phyloP scores from a whole-genome alignment of 176 grass and related monocot species.

The Phoenix roebelenii region DNA sequence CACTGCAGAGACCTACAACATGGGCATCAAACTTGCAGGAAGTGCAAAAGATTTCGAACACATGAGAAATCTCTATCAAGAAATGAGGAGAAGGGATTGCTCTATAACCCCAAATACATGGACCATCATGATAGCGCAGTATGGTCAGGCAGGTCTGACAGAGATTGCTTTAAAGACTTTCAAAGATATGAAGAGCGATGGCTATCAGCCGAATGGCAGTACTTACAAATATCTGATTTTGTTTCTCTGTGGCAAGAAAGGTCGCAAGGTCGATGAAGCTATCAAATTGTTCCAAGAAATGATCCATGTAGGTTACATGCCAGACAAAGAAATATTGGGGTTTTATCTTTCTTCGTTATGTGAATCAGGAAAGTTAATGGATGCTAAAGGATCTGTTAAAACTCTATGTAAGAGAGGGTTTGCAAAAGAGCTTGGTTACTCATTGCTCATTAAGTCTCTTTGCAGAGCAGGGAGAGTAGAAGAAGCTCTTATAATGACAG shows the following conservation, averaged over 20 bases:
- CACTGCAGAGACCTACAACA: constrained; percentile 52
- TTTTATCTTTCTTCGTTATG: constrained; percentile 64
- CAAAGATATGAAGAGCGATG: constrained; percentile 46
- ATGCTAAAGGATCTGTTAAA: constrained; percentile 42
- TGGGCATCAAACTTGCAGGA: constrained; percentile 78
- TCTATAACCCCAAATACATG: constrained; percentile 52
- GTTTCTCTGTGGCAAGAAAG: constrained; percentile 61
- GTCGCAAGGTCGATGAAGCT: constrained; percentile 52
- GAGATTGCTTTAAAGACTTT: constrained; percentile 54
- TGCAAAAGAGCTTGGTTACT: constrained; percentile 37
- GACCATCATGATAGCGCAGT: constrained; percentile 80
- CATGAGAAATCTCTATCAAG: constrained; percentile 67
- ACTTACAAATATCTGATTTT: constrained; percentile 65
- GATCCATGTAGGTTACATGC: constrained; percentile 36
- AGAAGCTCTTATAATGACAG: constrained; percentile 42
- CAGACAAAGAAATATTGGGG: constrained; percentile 37
- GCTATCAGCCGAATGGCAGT: constrained; percentile 42
- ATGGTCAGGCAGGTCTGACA: constrained; percentile 74
- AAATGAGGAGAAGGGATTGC: constrained; percentile 56
- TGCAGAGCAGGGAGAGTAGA: constrained; percentile 52
- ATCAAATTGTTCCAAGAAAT: constrained; percentile 73
- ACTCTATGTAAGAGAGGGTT: constrained; percentile 58
- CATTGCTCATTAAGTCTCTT: constrained; percentile 59
- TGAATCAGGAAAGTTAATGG: constrained; percentile 43
- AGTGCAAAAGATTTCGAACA: constrained; percentile 78